Conservation (phyloP, 2,329 filamentous ascomycete genomes). For the Fusarium siculi region DNA sequence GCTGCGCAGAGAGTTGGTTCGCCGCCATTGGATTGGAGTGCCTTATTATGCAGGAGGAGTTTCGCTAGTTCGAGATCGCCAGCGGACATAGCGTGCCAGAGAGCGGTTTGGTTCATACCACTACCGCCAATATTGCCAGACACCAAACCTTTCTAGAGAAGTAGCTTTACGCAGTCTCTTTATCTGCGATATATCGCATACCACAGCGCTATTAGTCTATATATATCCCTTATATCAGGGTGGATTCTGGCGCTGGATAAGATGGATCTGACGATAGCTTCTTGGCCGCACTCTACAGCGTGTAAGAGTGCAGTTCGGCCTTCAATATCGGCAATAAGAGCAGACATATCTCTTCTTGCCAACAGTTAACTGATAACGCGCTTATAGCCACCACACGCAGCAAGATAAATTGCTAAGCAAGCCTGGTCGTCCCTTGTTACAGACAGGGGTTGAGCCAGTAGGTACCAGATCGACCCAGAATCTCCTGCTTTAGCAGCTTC, state of each 20-base stretch:
- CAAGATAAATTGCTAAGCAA: neutral
- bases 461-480: neutral
- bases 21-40: accelerated
- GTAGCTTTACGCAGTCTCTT: neutral
- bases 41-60: neutral
- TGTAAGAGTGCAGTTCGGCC: neutral
- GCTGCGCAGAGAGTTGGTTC: neutral
- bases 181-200: neutral
- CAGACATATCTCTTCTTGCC: conserved; percentile 14
- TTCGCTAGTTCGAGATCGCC: neutral
- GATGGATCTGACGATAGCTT: neutral
- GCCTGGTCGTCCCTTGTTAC: accelerated
- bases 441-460: neutral
- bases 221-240: neutral
- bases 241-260: neutral
- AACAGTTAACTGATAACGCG: neutral
- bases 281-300: neutral
- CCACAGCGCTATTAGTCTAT: neutral
- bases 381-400: conserved; percentile 3
- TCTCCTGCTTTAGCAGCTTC: too few relatives aligned
- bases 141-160: neutral
- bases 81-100: neutral
- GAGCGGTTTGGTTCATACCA: accelerated
- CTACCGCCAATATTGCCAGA: neutral
- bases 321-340: too few relatives aligned